These are phyloP conservation scores for Periconia sp. DNA, from an alignment of 2,329 filamentous ascomycete genomes.

Conservation along the genomic window DNA sequence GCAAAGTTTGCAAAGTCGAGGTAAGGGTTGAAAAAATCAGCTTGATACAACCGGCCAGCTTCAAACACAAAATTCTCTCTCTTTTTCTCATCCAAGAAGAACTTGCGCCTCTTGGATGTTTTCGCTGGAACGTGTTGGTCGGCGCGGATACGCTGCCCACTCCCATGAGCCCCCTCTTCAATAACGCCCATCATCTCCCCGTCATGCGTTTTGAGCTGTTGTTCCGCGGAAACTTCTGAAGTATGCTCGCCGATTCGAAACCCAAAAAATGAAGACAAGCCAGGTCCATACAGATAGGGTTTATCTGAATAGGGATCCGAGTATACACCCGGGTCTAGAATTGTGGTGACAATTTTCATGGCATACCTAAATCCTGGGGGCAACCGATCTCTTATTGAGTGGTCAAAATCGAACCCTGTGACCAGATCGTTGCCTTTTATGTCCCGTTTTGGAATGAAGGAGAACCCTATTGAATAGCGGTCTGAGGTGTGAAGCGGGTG, in stretches of 20 bases:
- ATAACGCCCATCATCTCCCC: constrained; percentile 32
- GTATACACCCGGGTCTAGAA: constrained; percentile 41
- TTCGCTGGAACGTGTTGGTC: constrained; percentile 39
- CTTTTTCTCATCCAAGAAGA: constrained; percentile 41
- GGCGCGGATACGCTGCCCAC: constrained; percentile 35
- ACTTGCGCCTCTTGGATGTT: constrained; percentile 49
- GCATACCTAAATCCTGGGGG: constrained; percentile 41
- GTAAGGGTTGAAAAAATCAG: constrained; percentile 53
- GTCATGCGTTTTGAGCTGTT: constrained; percentile 26
- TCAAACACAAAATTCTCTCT: constrained; percentile 46
- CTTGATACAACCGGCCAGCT: constrained; percentile 47
- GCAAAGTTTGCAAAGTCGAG: constrained; percentile 51
- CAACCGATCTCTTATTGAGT: constrained; percentile 38
- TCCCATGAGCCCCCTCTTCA: constrained; percentile 46
- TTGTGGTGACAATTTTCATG: constrained; percentile 39
- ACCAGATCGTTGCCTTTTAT: constrained; percentile 34
- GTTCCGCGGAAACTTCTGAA: constrained; percentile 14
- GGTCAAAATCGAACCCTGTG: constrained; percentile 42
- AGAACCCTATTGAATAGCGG: constrained; percentile 40
- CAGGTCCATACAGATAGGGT: constrained; percentile 42
- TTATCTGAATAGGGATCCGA: constrained; percentile 41
- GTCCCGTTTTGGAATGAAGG: constrained; percentile 38
- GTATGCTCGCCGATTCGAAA: constrained; percentile 34
- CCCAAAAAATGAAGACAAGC: constrained; percentile 37
- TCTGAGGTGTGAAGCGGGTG: constrained; percentile 36